Base-by-base conservation (phyloP, 257 asterid genomes). In the Nicotiana paniculata region DNA sequence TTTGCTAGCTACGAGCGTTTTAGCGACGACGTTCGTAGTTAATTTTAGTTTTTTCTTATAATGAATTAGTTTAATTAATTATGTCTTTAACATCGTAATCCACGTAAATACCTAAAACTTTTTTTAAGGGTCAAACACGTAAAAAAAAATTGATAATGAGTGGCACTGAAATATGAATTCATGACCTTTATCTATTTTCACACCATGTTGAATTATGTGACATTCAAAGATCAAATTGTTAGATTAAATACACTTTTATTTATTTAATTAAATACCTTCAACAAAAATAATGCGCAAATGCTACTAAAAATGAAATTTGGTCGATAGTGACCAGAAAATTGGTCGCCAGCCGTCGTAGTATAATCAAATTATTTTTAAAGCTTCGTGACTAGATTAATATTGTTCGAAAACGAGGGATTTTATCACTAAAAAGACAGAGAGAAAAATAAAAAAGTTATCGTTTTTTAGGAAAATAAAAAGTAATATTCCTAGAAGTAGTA, bases 401-500 rank as follows among this genome's bases (percentile, higher is more conserved):
- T 9, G 18, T 24, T 59, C 4, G 4, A 62, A 61, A 24, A 10
- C 5, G 28, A 62, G 28, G 35, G 35, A 24, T 21, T 18, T 21
- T 21, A 61, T 59, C 15, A 21, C 15, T 59, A 62, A 62, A 61
- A 2, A 63, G 13, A 63, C 26, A 26, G 17, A 21, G 6, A 18
- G 9, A 37, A 54, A 9, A n/a, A 1, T 4, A 37, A 37, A 67
- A 39, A 37, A 26, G 9, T 18, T 37, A 18, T 17, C 17, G n/a
- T 35, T 37, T 69, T 3, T 12, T n/a, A 39, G 17, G 18, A 39
- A 69, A 1, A 39, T 39, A 39, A 39, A 69, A 69, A n/a, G 17
- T 39, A n/a, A 9, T 54, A 54, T 13, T 54, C 61, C 85, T 83
- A 57, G 83, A 86, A 85, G 89, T 82, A 77, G 81, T 30, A 88